Conservation (phyloP, 1,284 basidiomycete species). For the Ceratorhiza oryzae-sativae region DNA sequence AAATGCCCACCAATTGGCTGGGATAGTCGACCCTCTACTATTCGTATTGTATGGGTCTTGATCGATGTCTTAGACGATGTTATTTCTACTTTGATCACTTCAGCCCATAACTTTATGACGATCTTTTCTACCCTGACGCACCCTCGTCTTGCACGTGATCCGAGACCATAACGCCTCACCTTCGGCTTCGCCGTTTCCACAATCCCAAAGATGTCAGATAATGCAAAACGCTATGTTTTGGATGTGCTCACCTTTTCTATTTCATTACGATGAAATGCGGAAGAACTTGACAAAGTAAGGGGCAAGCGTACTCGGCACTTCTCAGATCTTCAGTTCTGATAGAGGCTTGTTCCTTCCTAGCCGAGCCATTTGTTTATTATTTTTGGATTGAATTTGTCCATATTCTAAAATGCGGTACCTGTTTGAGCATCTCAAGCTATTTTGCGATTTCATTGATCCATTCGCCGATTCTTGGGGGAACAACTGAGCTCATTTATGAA, state of each 20-base stretch:
- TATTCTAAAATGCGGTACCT: no score
- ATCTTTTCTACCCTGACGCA: background rate
- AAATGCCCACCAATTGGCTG: background rate
- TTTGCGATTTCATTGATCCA: background rate
- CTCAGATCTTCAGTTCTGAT: no score
- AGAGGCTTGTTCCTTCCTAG: no score
- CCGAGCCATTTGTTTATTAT: no score
- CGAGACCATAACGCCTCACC: background rate
- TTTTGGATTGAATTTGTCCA: no score
- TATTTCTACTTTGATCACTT: background rate
- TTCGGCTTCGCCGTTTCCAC: slow-evolving; percentile 3
- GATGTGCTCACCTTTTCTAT: no score
- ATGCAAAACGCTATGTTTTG: no score
- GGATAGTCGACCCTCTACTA: background rate
- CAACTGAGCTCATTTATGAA: background rate
- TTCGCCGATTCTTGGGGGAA: background rate
- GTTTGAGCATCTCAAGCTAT: background rate
- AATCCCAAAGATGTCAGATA: background rate
- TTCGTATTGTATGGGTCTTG: background rate
- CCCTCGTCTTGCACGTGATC: background rate
- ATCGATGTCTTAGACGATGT: background rate
- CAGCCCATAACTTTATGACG: background rate
- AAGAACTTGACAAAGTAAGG: no score
- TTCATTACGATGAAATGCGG: no score
- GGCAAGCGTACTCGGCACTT: no score